A percentile compares a stretch with the other conserved stretches of the same genome.
phyloP scores from a whole-genome alignment of 306 rosid species.

The Inga laurina region DNA sequence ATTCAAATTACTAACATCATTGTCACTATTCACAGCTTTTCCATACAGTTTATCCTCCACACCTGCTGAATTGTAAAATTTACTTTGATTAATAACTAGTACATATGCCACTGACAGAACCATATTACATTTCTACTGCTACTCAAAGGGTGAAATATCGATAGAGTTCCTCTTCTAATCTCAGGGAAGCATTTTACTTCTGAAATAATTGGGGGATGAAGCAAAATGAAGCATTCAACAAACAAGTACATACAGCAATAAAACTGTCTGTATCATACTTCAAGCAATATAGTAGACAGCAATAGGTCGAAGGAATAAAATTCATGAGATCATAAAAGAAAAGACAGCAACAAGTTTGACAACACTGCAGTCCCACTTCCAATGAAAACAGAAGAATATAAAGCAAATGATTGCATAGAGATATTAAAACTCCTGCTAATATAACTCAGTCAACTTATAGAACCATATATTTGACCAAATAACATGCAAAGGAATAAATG shows the following conservation, averaged over 20 bases:
- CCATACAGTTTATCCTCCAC: constrained; percentile 74
- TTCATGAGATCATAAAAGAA: background rate
- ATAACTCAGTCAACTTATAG: background rate
- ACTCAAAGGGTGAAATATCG: background rate
- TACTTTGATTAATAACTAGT: constrained; percentile 4
- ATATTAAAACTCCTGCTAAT: background rate
- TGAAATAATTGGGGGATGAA: background rate
- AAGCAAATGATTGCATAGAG: background rate
- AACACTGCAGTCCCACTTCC: background rate
- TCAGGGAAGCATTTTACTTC: background rate
- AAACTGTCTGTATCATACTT: background rate
- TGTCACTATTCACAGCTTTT: constrained; percentile 54
- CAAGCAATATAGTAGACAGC: background rate
- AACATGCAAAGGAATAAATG: background rate
- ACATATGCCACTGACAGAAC: background rate
- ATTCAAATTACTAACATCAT: constrained; percentile 52
- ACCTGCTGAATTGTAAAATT: constrained; percentile 51
- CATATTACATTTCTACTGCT: background rate
- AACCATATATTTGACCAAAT: background rate
- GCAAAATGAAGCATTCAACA: background rate
- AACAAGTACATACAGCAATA: background rate
- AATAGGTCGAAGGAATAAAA: background rate
- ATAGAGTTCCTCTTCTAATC: background rate
- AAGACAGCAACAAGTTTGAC: constrained; percentile 5
- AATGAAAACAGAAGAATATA: constrained; percentile 1